These are phyloP conservation scores for Waltiozyma sp. DNA, from an alignment of 1,139 yeast species.

Conservation along the genomic window DNA sequence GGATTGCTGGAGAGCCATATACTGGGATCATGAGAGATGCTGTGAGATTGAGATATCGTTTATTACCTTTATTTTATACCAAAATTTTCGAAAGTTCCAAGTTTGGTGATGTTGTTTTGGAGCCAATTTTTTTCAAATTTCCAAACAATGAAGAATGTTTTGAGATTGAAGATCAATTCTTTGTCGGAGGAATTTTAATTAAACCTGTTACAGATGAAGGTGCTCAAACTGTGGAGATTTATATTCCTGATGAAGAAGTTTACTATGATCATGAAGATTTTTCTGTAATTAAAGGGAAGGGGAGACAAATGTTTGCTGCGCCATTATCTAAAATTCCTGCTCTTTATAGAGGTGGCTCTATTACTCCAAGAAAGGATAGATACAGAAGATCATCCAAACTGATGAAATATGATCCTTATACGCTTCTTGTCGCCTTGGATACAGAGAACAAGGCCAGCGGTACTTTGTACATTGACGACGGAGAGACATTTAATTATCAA, in stretches of 20 bases:
- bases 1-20: conserved; percentile 69
- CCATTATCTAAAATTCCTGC: conserved; percentile 61
- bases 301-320: conserved; percentile 31
- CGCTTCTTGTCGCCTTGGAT: conserved; percentile 56
- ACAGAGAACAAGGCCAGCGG: conserved; percentile 41
- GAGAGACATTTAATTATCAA: conserved; percentile 54
- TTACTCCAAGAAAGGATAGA: conserved; percentile 57
- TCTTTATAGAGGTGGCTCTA: conserved; percentile 66
- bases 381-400: conserved; percentile 70
- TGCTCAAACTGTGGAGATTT: conserved; percentile 33
- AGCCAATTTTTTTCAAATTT: conserved; percentile 61
- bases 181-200: conserved; percentile 69
- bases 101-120: conserved; percentile 60
- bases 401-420: conserved; percentile 77
- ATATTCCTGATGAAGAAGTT: conserved; percentile 52
- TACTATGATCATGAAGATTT: conserved; percentile 51
- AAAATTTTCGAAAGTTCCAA: conserved; percentile 57
- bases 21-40: conserved; percentile 62
- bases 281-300: conserved; percentile 25
- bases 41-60: conserved; percentile 56
- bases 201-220: conserved; percentile 69
- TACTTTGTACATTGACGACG: conserved; percentile 69
- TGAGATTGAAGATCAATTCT: conserved; percentile 74
- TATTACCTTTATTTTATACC: conserved; percentile 75
- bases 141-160: conserved; percentile 42